Evolutionary conservation across 345 rosid genomes (phyloP).

Genomic region (Gossypium anomalum): DNA sequence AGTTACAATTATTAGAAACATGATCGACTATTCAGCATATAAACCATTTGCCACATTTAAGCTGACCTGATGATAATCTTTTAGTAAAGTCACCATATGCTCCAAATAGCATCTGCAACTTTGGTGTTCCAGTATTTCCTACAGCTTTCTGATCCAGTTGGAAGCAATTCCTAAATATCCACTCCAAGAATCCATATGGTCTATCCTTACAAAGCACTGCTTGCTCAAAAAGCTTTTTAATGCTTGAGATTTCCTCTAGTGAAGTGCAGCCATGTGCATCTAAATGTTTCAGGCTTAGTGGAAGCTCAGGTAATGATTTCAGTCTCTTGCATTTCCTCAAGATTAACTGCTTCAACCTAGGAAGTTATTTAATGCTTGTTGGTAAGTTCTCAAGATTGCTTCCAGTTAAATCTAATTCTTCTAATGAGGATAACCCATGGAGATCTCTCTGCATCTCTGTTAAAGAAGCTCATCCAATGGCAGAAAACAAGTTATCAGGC

Average conservation of each 20-base stretch:
- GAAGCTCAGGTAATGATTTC: neutral
- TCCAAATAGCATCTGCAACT: neutral
- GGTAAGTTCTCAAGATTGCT: neutral
- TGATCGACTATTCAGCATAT: neutral
- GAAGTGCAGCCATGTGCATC: slow-evolving; percentile 2
- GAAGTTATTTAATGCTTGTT: neutral
- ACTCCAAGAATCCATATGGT: neutral
- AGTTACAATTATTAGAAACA: neutral
- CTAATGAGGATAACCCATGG: neutral
- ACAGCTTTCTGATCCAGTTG: neutral
- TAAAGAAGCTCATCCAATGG: neutral
- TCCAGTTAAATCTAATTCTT: neutral
- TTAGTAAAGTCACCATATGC: neutral
- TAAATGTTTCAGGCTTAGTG: neutral
- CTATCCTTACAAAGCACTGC: neutral
- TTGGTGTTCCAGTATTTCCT: neutral
- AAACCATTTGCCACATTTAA: neutral
- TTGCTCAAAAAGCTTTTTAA: neutral
- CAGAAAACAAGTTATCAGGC: neutral
- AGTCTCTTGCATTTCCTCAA: slow-evolving; percentile 1
- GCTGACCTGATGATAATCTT: neutral
- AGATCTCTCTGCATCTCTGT: neutral
- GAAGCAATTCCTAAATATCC: neutral
- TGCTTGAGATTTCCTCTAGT: neutral
- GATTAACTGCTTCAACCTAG: neutral